Evolutionary conservation across 2,329 filamentous ascomycete genomes (phyloP).

Genomic region (Beauveria pseudobassiana): DNA sequence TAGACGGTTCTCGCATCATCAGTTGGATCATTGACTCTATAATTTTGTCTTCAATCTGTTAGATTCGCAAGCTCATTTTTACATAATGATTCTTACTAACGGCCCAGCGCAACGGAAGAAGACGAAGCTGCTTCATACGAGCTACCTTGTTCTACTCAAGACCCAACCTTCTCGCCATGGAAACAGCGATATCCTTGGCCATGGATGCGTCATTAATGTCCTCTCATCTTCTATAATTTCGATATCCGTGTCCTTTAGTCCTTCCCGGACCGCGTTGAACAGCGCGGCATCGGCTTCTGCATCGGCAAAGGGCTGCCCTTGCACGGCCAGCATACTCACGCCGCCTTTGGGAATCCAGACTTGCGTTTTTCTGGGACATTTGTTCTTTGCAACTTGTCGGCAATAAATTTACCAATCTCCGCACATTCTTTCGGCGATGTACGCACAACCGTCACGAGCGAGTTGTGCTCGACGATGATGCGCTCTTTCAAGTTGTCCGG

Average conservation of each 20-base stretch:
- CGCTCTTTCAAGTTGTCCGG: conserved; percentile 46
- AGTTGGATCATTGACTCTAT: too few species aligned
- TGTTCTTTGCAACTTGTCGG: conserved; percentile 39
- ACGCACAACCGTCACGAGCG: conserved; percentile 58
- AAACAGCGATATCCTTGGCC: conserved; percentile 38
- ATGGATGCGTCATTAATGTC: conserved; percentile 49
- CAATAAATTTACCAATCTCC: conserved; percentile 49
- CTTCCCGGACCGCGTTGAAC: conserved; percentile 44
- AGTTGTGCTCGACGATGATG: conserved; percentile 57
- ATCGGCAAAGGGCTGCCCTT: conserved; percentile 47
- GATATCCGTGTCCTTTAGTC: conserved; percentile 41
- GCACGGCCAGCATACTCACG: conserved; percentile 51
- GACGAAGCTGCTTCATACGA: neutral
- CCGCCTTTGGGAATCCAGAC: conserved; percentile 55
- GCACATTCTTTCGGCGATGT: conserved; percentile 50
- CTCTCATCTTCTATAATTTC: conserved; percentile 39
- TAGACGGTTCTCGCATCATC: too few species aligned
- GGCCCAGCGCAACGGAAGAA: too few species aligned
- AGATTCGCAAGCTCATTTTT: neutral
- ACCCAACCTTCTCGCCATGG: conserved; percentile 26
- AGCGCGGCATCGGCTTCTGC: conserved; percentile 35
- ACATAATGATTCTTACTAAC: too few species aligned
- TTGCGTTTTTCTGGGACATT: conserved; percentile 35
- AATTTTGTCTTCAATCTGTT: too few species aligned
- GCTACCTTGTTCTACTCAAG: neutral